Evolutionary conservation across 1,284 basidiomycete genomes (phyloP), one percentile per base, ranked within the genome.

Genomic region (Mycosarcoma mackinlayi): DNA sequence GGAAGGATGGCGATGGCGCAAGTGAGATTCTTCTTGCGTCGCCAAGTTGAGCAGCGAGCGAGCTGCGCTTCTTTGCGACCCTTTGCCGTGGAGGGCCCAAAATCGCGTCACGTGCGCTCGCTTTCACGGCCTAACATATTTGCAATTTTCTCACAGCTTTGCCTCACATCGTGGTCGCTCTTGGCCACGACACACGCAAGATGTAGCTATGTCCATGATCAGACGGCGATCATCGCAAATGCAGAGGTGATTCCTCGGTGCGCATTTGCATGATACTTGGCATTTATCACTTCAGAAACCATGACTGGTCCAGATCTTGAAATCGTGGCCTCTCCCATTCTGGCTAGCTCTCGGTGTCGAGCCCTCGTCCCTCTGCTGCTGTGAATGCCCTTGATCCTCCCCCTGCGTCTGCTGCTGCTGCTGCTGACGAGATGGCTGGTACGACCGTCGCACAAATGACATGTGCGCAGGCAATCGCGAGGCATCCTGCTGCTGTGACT

Each of bases 261-360:
- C n/a, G n/a, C n/a, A n/a, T n/a, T n/a, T n/a, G n/a, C 3, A 13
- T 10, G 11, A 27, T 14, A 13, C 9, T 10, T 21, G 34, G 10
- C n/a, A 45, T 45, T 41, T 24, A 21, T 11, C 21, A 30, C 39
- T 39, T n/a, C n/a, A 65, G 44, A 65, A 65, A n/a, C 63, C 63
- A 16, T 47, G 63, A 44, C 56, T 55, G 48, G 56, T 65, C 63
- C 63, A 65, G 19, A 65, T 56, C 44, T 59, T 65, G 39, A 65
- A 65, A n/a, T 65, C 63, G 31, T 39, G 56, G 11, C 30, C 49
- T 19, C 31, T 31, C 16, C 21, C 44, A 10, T 41, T 52, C 35
- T 39, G 54, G 30, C 46, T 27, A 18, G 16, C 24, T n/a, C 35
- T 30, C n/a, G 24, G 39, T 4, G 10, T 37, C 9, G 54, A 31